Evolutionary conservation across 768 basidiomycete species (phyloP).

Genomic region (Russula sp.): DNA sequence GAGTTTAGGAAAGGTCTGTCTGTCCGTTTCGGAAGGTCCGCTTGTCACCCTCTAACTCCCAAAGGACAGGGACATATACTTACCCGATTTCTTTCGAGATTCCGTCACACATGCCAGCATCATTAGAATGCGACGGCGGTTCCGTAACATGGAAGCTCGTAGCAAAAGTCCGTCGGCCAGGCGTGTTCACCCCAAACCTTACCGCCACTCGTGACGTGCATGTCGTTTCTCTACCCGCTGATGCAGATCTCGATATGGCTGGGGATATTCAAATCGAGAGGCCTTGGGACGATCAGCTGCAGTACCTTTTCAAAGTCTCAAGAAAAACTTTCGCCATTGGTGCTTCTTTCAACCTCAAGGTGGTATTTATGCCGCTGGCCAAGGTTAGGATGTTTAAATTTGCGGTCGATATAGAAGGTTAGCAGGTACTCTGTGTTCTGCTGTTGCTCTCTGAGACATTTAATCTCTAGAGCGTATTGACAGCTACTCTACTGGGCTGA

Average conservation of each 20-base stretch:
- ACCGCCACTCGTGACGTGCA: constrained; percentile 66
- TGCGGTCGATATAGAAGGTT: constrained; percentile 77
- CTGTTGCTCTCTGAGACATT: background rate
- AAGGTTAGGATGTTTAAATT: constrained; percentile 82
- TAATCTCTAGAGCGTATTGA: constrained; percentile 70
- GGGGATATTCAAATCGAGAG: constrained; percentile 81
- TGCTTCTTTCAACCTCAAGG: constrained; percentile 70
- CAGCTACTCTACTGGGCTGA: constrained; percentile 68
- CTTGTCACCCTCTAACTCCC: background rate
- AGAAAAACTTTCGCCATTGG: constrained; percentile 81
- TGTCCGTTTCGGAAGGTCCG: constrained; percentile 1
- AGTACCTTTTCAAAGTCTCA: constrained; percentile 72
- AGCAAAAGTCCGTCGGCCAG: constrained; percentile 80
- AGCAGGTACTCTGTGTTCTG: constrained; percentile 30
- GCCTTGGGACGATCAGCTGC: constrained; percentile 86
- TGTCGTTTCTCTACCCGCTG: constrained; percentile 71
- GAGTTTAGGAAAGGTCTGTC: constrained; percentile 80
- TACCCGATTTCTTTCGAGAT: constrained; percentile 93
- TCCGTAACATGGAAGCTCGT: constrained; percentile 75
- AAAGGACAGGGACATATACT: constrained; percentile 71
- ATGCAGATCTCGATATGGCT: constrained; percentile 82
- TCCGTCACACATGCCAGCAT: constrained; percentile 75
- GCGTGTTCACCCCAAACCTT: constrained; percentile 72
- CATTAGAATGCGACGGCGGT: constrained; percentile 70
- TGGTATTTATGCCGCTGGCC: constrained; percentile 78